These are phyloP conservation scores for Triangularia verruculosa DNA, from an alignment of 2,329 filamentous ascomycete species.

Conservation along the genomic window DNA sequence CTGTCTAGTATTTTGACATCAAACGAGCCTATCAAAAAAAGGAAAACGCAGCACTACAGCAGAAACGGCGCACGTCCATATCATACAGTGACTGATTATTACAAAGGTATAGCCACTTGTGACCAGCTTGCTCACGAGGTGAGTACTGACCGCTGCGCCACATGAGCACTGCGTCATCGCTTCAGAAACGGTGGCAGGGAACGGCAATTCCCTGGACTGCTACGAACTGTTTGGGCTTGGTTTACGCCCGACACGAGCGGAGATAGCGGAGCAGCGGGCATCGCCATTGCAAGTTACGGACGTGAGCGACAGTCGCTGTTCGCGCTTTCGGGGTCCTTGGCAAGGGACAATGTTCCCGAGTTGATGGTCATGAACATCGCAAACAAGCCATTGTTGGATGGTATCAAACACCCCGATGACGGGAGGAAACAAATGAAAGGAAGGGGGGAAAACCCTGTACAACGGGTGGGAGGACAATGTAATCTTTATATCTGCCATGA, in stretches of 20 bases:
- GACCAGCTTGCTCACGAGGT: neutral
- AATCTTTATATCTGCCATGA: neutral
- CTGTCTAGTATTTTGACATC: neutral
- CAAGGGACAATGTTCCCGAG: neutral
- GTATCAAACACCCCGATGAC: neutral
- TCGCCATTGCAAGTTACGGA: neutral
- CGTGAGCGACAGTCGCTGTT: neutral
- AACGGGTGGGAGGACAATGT: neutral
- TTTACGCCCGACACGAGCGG: neutral
- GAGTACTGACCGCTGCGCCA: neutral
- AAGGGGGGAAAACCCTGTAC: neutral
- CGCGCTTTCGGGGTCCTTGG: neutral
- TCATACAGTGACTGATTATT: neutral
- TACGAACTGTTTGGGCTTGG: neutral
- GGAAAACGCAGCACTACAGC: neutral
- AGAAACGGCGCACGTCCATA: neutral
- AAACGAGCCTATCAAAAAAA: neutral
- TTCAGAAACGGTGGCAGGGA: slow-evolving; percentile 4
- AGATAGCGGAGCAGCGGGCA: neutral
- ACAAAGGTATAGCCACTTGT: neutral
- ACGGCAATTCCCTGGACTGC: neutral
- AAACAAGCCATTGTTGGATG: neutral
- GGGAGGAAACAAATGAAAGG: neutral
- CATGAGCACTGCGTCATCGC: slow-evolving; percentile 5
- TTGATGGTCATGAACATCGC: neutral